phyloP scores from a whole-genome alignment of 768 basidiomycete genomes.

The Kwoniella mangroviensis region DNA sequence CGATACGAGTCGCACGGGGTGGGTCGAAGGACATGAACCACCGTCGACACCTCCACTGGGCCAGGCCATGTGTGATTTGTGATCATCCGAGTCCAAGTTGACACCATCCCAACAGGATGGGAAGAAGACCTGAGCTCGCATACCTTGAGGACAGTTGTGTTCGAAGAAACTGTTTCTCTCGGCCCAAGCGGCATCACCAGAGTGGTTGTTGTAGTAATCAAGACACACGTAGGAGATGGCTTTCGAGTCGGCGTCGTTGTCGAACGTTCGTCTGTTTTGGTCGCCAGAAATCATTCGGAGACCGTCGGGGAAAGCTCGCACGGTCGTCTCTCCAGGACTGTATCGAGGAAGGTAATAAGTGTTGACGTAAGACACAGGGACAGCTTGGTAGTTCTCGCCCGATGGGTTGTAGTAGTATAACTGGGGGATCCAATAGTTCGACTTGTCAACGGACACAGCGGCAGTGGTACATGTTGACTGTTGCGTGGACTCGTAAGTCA shows the following conservation, averaged over 20 bases:
- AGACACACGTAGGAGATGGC: constrained; percentile 59
- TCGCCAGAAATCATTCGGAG: constrained; percentile 59
- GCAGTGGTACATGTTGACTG: constrained; percentile 57
- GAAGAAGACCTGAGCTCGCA: constrained; percentile 59
- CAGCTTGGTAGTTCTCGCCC: constrained; percentile 48
- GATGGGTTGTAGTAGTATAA: constrained; percentile 57
- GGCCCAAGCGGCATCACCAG: constrained; percentile 47
- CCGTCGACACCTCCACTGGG: constrained; percentile 52
- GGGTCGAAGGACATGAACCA: constrained; percentile 54
- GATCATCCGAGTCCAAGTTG: constrained; percentile 56
- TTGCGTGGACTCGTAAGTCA: constrained; percentile 51
- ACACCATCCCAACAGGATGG: constrained; percentile 59
- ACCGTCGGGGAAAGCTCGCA: constrained; percentile 58
- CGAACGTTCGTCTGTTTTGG: constrained; percentile 55
- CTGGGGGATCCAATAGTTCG: constrained; percentile 58
- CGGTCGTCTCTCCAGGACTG: constrained; percentile 50
- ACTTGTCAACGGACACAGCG: constrained; percentile 56
- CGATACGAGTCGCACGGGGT: constrained; percentile 56
- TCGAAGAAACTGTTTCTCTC: constrained; percentile 57
- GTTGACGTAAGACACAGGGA: constrained; percentile 51
- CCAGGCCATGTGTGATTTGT: constrained; percentile 59
- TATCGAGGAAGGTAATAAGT: constrained; percentile 57
- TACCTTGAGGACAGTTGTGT: constrained; percentile 57
- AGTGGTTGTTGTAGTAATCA: constrained; percentile 41
- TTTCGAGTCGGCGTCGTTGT: constrained; percentile 46